Evolutionary conservation across 2,329 filamentous ascomycete genomes (phyloP).

Genomic region (Myriangium duriaei): DNA sequence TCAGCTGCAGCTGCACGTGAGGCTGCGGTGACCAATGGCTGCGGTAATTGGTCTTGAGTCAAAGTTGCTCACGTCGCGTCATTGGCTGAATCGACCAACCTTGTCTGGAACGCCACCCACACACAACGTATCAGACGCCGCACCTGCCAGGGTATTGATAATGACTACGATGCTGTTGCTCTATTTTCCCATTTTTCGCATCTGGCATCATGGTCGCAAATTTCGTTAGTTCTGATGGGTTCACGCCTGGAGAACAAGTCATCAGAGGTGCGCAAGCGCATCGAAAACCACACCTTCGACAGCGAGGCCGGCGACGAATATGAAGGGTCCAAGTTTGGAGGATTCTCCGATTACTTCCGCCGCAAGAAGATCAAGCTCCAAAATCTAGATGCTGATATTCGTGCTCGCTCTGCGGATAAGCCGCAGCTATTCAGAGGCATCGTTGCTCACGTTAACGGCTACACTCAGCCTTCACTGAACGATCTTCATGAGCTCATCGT

Average conservation of each 20-base stretch:
- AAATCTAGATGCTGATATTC: constrained; percentile 76
- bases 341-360: constrained; percentile 82
- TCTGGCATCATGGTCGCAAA: too few relatives aligned
- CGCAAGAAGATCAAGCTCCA: constrained; percentile 96
- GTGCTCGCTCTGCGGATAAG: constrained; percentile 54
- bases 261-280: constrained; percentile 47
- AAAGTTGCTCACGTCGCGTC: too few relatives aligned
- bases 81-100: too few relatives aligned
- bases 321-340: constrained; percentile 71
- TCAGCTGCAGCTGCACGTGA: too few relatives aligned
- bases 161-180: too few relatives aligned
- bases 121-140: too few relatives aligned
- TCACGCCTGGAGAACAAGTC: constrained; percentile 50
- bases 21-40: too few relatives aligned
- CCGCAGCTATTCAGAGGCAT: constrained; percentile 83
- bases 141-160: too few relatives aligned
- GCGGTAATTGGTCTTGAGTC: too few relatives aligned
- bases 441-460: constrained; percentile 86
- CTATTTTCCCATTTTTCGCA: too few relatives aligned
- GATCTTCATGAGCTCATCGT: constrained; percentile 82
- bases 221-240: too few relatives aligned
- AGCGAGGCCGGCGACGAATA: constrained; percentile 87
- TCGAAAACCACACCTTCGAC: constrained; percentile 59
- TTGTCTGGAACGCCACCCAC: too few relatives aligned
- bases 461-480: constrained; percentile 85